A percentile compares a stretch with the other conserved stretches of the same genome.
These are phyloP conservation scores for Umbelopsis sp. DNA, from an alignment of 192 early-diverging fungal genomes.

Conservation along the genomic window DNA sequence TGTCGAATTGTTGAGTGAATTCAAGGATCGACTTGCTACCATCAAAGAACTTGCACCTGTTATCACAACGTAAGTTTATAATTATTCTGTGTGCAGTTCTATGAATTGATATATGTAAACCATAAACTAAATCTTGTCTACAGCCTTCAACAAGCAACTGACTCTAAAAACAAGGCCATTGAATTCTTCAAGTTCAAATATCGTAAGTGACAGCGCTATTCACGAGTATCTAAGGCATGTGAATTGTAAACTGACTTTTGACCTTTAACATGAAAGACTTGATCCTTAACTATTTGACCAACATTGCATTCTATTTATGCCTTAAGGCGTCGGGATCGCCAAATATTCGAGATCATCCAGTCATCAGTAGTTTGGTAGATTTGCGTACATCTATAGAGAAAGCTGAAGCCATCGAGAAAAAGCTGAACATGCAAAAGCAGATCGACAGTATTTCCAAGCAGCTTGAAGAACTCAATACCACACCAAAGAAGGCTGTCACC, in stretches of 20 bases:
- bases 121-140: neutral
- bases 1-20: conserved; percentile 65
- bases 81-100: too few species aligned
- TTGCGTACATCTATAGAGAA: conserved; percentile 72
- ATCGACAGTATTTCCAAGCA: neutral
- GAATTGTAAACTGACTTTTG: neutral
- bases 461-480: conserved; percentile 27
- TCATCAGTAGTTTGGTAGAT: conserved; percentile 77
- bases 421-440: conserved; percentile 34
- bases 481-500: conserved; percentile 12
- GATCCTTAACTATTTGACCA: conserved; percentile 80
- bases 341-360: conserved; percentile 77
- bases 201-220: conserved; percentile 26
- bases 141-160: neutral
- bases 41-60: conserved; percentile 38
- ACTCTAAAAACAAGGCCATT: conserved; percentile 8
- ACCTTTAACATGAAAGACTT: conserved; percentile 29
- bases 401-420: conserved; percentile 66
- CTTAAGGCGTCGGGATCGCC: conserved; percentile 60
- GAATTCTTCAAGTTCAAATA: conserved; percentile 36
- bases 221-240: too few species aligned
- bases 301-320: conserved; percentile 86
- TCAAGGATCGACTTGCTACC: conserved; percentile 46
- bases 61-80: conserved; percentile 33
- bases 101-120: neutral